Percentiles rank a stretch among this genome's conserved stretches.
phyloP scores from a whole-genome alignment of 345 rosid species.

The Aquilaria sinensis region DNA sequence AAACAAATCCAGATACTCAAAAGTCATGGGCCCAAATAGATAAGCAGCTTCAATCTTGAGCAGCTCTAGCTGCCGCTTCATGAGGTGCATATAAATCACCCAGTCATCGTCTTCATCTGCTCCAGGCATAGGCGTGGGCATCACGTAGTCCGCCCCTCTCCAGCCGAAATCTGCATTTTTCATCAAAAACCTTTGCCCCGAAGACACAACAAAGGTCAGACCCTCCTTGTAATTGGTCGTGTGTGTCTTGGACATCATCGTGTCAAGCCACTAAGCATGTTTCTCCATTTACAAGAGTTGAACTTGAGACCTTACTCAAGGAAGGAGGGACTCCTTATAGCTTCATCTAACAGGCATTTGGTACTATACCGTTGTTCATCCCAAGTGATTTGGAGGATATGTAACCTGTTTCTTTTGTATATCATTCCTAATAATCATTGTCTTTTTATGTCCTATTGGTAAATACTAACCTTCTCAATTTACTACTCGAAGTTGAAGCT shows the following conservation, averaged over 20 bases:
- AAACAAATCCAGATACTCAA: conserved; percentile 2
- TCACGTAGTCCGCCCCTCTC: conserved; percentile 53
- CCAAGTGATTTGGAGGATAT: too few species aligned
- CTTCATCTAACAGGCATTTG: too few species aligned
- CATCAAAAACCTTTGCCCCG: conserved; percentile 48
- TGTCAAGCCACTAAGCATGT: conserved; percentile 33
- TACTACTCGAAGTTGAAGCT: too few species aligned
- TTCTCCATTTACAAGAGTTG: too few species aligned
- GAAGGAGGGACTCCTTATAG: too few species aligned
- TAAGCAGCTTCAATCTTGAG: conserved; percentile 1
- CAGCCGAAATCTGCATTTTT: conserved; percentile 45
- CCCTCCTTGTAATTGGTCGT: conserved; percentile 22
- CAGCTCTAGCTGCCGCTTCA: conserved; percentile 6
- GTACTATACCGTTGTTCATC: too few species aligned
- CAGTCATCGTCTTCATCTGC: conserved; percentile 50
- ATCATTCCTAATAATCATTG: too few species aligned
- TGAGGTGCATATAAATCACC: conserved; percentile 40
- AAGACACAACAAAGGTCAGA: conserved; percentile 57
- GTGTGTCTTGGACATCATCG: conserved; percentile 40
- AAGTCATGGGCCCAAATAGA: conserved; percentile 10
- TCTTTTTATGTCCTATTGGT: too few species aligned
- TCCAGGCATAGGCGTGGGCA: conserved; percentile 47
- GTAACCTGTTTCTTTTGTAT: too few species aligned
- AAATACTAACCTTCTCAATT: too few species aligned
- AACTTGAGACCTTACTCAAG: too few species aligned